Evolutionary conservation across 352 stramenopile species (phyloP).

Genomic region (Saprolegnia parasitica): DNA sequence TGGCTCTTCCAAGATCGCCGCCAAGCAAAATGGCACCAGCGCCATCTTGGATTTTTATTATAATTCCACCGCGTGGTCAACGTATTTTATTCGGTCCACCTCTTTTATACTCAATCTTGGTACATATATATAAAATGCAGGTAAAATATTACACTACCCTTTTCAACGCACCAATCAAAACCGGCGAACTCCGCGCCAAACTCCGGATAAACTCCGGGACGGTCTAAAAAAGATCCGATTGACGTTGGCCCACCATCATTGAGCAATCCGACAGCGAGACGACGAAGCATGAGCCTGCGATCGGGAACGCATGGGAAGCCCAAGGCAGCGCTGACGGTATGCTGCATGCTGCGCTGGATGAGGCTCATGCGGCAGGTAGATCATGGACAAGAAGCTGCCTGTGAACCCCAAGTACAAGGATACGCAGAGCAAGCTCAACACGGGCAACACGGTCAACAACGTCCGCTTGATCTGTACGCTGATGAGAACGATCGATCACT

Average conservation of each 20-base stretch:
- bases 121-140: too few species aligned
- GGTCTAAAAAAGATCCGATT: neutral
- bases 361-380: slow-evolving; percentile 32
- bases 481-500: neutral
- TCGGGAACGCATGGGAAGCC: slow-evolving; percentile 38
- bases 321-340: slow-evolving; percentile 56
- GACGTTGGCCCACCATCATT: too few species aligned
- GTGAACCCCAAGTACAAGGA: slow-evolving; percentile 75
- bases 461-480: slow-evolving; percentile 65
- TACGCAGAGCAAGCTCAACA: slow-evolving; percentile 73
- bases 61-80: too few species aligned
- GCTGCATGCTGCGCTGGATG: slow-evolving; percentile 10
- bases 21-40: too few species aligned
- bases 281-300: slow-evolving; percentile 8
- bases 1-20: neutral
- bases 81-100: neutral
- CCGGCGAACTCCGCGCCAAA: neutral
- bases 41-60: neutral
- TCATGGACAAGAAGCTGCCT: slow-evolving; percentile 75
- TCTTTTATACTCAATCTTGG: too few species aligned
- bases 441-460: slow-evolving; percentile 68
- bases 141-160: neutral
- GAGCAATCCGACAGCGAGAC: neutral
- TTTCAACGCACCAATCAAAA: neutral
- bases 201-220: neutral